A percentile compares a stretch with the other conserved stretches of the same genome.
Evolutionary conservation across 1,284 basidiomycete genomes (phyloP).

Genomic region (Cerrena zonata): DNA sequence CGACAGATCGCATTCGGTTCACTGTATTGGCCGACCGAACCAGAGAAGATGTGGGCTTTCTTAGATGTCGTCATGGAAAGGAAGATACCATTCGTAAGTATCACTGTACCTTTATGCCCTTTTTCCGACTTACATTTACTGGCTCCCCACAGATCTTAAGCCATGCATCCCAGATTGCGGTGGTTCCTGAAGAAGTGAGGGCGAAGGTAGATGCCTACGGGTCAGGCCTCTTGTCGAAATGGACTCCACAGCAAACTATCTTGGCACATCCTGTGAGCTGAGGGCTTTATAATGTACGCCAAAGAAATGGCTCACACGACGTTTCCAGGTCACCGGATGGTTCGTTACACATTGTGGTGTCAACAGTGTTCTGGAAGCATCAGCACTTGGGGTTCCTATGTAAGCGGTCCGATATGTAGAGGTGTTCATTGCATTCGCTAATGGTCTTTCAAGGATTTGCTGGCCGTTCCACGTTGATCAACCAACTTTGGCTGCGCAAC

Average conservation of each 20-base stretch:
- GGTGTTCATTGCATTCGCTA: not conserved
- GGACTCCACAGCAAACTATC: slow-evolving; percentile 10
- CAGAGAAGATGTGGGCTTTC: slow-evolving; percentile 1
- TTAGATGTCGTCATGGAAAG: slow-evolving; percentile 4
- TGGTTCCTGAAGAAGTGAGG: slow-evolving; percentile 4
- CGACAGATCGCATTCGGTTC: slow-evolving; percentile 5
- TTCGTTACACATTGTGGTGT: slow-evolving; percentile 16
- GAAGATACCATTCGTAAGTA: slow-evolving; percentile 7
- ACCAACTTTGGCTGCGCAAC: slow-evolving; percentile 12
- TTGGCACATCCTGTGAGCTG: slow-evolving; percentile 7
- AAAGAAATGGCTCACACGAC: too few relatives aligned
- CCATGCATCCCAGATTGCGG: slow-evolving; percentile 7
- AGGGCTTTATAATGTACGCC: too few relatives aligned
- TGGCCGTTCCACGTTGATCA: slow-evolving; percentile 17
- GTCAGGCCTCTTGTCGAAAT: slow-evolving; percentile 6
- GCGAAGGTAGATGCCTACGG: slow-evolving; percentile 7
- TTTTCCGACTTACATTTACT: not conserved
- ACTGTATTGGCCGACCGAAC: slow-evolving; percentile 1
- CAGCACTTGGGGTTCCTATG: slow-evolving; percentile 13
- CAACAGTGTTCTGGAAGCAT: slow-evolving; percentile 14
- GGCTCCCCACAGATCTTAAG: slow-evolving; percentile 6
- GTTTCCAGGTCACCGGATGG: slow-evolving; percentile 10
- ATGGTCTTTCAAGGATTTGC: slow-evolving; percentile 5
- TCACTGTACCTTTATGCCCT: not conserved
- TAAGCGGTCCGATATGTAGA: not conserved